These are phyloP conservation scores for Saturnispora serradocipensis DNA, from an alignment of 805 yeast species.

Conservation along the genomic window DNA sequence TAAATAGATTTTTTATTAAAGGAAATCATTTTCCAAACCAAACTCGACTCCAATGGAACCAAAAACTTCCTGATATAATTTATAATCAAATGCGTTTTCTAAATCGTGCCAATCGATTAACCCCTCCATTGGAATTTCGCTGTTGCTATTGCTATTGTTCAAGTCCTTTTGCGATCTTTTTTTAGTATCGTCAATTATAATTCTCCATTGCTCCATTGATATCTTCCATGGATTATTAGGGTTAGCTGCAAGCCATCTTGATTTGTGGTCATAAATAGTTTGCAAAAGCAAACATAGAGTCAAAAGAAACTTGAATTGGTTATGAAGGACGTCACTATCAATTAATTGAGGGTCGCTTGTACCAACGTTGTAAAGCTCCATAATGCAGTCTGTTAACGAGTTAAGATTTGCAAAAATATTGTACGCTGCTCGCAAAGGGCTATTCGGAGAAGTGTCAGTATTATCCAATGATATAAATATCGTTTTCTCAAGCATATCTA, in stretches of 20 bases:
- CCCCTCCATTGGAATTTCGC: not conserved
- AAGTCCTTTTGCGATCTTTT: not conserved
- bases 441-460: not conserved
- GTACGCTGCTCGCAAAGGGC: not conserved
- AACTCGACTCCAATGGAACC: not conserved
- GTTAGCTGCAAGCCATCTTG: not conserved
- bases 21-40: not conserved
- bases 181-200: slow-evolving; percentile 3
- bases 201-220: not conserved
- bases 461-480: not conserved
- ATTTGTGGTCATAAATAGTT: slow-evolving; percentile 7
- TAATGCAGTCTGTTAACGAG: slow-evolving; percentile 1
- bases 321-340: slow-evolving; percentile 15
- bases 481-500: not conserved
- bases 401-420: not conserved
- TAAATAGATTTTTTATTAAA: not conserved
- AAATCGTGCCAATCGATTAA: not conserved
- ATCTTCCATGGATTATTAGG: slow-evolving; percentile 1
- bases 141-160: not conserved
- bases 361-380: slow-evolving; percentile 11
- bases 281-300: slow-evolving; percentile 16
- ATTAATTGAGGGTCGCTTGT: slow-evolving; percentile 4
- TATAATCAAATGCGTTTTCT: not conserved
- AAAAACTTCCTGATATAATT: not conserved
- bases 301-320: slow-evolving; percentile 12